Evolutionary conservation across 2,329 filamentous ascomycete species (phyloP), one percentile per base, ranked within the genome.

Genomic region (Beauveria medogensis): DNA sequence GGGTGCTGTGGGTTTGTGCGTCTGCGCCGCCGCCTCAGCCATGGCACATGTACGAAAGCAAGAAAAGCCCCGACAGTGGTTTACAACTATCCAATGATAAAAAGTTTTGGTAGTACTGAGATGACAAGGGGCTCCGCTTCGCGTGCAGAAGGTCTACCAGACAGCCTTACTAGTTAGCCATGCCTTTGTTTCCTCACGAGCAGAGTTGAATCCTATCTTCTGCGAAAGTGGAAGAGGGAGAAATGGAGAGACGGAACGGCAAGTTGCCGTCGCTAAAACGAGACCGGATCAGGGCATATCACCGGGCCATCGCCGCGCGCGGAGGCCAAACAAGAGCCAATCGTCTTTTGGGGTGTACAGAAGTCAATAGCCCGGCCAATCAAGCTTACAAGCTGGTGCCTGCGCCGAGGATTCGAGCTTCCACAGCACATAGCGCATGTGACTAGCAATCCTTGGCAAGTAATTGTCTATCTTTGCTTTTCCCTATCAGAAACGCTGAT

Each of bases 21-120:
- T 18, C 54, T 47, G 54, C 54, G 54, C 43, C 53, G 40, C 53
- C 43, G 54, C 54, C 54, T 56, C 54, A 48, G 54, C 48, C 54
- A 44, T 20, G 20, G 43, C 28, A 48, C 30, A 30, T 55, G 52
- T 43, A 55, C 24, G 54, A 47, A 20, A 40, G 12, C 18, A 34
- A 34, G 30, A 56, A 47, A 9, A 47, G 18, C 26, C 40, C n/a
- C 40, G 7, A 24, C 40, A 10, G 2, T 18, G 30, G 12, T 34
- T 34, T 34, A 24, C 24, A 14, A 14, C 28, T 20, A n/a, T 46
- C 56, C 56, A 46, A 52, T 44, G 20, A 34, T 40, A 22, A 18
- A 28, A 18, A 4, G 8, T 3, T 10, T 43, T 44, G 41, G 44
- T 30, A 28, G 20, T 34, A 34, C 12, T 34, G 30, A 34, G 43